Conservation (phyloP, 225 moss, liverwort and hornwort species). For the Anthoceros angustus region DNA sequence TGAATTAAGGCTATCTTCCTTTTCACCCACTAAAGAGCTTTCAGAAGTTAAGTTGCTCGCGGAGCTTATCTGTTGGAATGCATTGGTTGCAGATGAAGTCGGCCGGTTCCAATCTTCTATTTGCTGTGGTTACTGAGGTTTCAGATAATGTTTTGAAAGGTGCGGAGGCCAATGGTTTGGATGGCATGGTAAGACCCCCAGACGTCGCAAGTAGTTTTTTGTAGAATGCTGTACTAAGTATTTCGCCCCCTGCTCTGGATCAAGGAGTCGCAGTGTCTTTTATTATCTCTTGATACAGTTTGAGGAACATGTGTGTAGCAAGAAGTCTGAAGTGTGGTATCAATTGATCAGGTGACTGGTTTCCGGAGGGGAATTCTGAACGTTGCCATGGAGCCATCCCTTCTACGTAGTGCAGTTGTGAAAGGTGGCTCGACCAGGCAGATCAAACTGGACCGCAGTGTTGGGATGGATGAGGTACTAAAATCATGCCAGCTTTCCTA, state of each 20-base stretch:
- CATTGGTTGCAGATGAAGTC: conserved; percentile 45
- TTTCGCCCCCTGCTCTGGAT: no score
- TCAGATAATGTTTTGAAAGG: conserved; percentile 91
- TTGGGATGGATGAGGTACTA: conserved; percentile 82
- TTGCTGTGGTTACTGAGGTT: conserved; percentile 90
- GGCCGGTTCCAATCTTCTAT: conserved; percentile 82
- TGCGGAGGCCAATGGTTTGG: conserved; percentile 77
- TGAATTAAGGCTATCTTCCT: not conserved
- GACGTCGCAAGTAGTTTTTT: not conserved
- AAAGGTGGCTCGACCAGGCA: conserved; percentile 75
- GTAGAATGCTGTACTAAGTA: not conserved
- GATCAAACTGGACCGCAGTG: conserved; percentile 75
- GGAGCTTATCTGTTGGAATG: not conserved
- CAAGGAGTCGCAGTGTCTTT: no score
- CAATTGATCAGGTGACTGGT: conserved; percentile 45
- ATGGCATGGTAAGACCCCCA: conserved; percentile 54
- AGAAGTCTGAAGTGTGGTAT: not conserved
- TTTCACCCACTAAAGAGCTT: not conserved
- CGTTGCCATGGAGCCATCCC: conserved; percentile 93
- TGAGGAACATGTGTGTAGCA: no score
- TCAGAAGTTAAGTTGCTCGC: not conserved
- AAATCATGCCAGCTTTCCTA: not conserved
- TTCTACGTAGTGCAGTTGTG: conserved; percentile 84
- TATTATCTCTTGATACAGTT: no score
- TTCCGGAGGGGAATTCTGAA: conserved; percentile 87